A percentile compares a stretch with the other conserved stretches of the same genome.
Conservation (phyloP, 2,329 filamentous ascomycete genomes). For the Fusarium citri region DNA sequence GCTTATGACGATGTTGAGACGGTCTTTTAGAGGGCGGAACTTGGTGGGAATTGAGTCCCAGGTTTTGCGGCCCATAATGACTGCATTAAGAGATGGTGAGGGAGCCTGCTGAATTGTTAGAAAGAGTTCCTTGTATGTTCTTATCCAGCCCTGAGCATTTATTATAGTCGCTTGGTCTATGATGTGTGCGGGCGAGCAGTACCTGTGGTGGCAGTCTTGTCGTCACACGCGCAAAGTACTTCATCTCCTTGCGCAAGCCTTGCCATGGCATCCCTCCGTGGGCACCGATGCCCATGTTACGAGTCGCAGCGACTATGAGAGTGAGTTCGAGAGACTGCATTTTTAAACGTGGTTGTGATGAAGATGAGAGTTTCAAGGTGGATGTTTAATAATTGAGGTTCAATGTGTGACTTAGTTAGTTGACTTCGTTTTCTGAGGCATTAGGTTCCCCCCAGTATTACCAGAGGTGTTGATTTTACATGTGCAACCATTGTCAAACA, state of each 20-base stretch:
- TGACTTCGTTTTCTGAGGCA: background rate
- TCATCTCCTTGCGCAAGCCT: conserved; percentile 89
- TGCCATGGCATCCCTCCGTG: conserved; percentile 88
- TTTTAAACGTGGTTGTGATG: conserved; percentile 17
- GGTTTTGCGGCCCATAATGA: conserved; percentile 98
- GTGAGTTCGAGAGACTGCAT: conserved; percentile 72
- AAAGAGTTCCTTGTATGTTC: background rate
- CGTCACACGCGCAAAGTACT: conserved; percentile 92
- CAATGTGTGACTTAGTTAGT: background rate
- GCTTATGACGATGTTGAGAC: conserved; percentile 86
- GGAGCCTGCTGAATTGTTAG: conserved; percentile 44
- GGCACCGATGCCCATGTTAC: conserved; percentile 87
- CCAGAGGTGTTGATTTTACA: background rate
- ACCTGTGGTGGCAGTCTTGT: conserved; percentile 68
- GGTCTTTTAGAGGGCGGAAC: conserved; percentile 82
- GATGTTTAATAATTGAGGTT: conserved; percentile 1
- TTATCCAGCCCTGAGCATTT: too few species aligned
- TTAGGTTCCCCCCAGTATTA: background rate
- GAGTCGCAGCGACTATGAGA: conserved; percentile 95
- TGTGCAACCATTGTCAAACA: background rate
- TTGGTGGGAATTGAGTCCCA: conserved; percentile 88
- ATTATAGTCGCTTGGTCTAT: background rate
- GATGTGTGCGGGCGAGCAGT: background rate
- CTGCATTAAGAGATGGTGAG: conserved; percentile 69
- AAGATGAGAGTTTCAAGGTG: conserved; percentile 1